A percentile compares a stretch with the other conserved stretches of the same genome.
Conservation (phyloP, 2,329 filamentous ascomycete genomes). For the Hypoxylon sp. region DNA sequence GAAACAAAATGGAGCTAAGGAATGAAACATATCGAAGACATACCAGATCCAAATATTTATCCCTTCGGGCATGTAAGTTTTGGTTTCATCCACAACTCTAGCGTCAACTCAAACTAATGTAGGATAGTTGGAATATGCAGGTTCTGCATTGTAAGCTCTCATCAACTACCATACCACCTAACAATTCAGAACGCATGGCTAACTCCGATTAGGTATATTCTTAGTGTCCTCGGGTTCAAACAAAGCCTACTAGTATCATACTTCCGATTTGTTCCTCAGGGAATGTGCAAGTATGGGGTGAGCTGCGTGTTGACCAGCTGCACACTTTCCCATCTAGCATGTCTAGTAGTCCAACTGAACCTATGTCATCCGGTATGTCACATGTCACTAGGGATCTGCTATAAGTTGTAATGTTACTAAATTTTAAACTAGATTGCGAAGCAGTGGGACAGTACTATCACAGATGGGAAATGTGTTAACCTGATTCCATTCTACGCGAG, state of each 20-base stretch:
- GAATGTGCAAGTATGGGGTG: conserved; percentile 29
- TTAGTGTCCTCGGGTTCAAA: conserved; percentile 38
- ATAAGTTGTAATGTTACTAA: conserved; percentile 6
- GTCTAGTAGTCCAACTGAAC: conserved; percentile 31
- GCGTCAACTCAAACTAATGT: conserved; percentile 14
- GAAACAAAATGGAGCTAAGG: conserved; percentile 40
- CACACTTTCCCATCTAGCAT: conserved; percentile 28
- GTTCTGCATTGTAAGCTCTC: conserved; percentile 29
- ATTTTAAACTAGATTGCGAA: conserved; percentile 18
- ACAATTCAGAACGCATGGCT: neutral
- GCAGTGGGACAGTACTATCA: conserved; percentile 28
- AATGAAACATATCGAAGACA: conserved; percentile 25
- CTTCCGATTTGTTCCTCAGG: conserved; percentile 29
- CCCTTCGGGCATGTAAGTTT: conserved; percentile 31
- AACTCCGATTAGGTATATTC: conserved; percentile 28
- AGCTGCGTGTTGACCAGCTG: conserved; percentile 24
- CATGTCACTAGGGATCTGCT: neutral
- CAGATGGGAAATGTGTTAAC: conserved; percentile 25
- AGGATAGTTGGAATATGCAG: conserved; percentile 31
- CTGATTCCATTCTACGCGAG: conserved; percentile 16
- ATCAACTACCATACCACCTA: neutral
- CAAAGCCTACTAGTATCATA: conserved; percentile 32
- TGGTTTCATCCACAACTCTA: neutral
- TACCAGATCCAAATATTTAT: conserved; percentile 24
- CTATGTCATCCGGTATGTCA: conserved; percentile 34